Evolutionary conservation across 208 protist genomes (phyloP).

Genomic region (Trypanosoma rangeli): DNA sequence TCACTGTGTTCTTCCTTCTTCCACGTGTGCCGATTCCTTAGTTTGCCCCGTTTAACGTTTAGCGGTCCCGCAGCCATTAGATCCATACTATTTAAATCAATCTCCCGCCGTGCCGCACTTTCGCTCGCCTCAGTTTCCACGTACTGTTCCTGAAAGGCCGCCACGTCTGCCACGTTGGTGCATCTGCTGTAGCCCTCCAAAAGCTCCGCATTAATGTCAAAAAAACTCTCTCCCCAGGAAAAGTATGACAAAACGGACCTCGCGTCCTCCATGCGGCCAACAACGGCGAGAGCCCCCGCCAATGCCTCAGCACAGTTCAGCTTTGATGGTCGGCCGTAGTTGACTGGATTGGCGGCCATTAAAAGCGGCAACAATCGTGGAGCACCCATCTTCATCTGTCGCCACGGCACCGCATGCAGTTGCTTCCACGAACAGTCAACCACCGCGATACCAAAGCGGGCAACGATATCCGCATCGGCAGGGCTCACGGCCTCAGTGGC

Average conservation of each 20-base stretch:
- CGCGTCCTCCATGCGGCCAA: conserved; percentile 91
- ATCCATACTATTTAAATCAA: conserved; percentile 61
- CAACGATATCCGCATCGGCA: conserved; percentile 90
- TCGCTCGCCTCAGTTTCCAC: conserved; percentile 38
- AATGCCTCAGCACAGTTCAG: conserved; percentile 98
- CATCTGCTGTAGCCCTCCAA: conserved; percentile 86
- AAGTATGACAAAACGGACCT: conserved; percentile 94
- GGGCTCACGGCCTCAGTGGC: conserved; percentile 93
- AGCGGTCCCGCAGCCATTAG: conserved; percentile 46
- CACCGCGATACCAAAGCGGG: conserved; percentile 92
- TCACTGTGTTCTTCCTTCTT: conserved; percentile 21
- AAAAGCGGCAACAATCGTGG: conserved; percentile 95
- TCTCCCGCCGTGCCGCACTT: conserved; percentile 41
- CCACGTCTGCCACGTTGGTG: conserved; percentile 54
- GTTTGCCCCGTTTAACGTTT: conserved; percentile 50
- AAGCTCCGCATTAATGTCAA: conserved; percentile 94
- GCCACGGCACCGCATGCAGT: conserved; percentile 95
- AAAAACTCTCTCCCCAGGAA: conserved; percentile 97
- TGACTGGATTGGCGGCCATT: conserved; percentile 99
- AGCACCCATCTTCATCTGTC: conserved; percentile 90
- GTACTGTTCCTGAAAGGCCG: conserved; percentile 66
- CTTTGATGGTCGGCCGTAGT: conserved; percentile 98
- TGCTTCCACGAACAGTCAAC: conserved; percentile 99
- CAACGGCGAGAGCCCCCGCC: conserved; percentile 95
- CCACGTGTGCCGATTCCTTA: conserved; percentile 38